Conservation (phyloP, 495 filamentous ascomycete genomes). For the Penicillium cinerascens region DNA sequence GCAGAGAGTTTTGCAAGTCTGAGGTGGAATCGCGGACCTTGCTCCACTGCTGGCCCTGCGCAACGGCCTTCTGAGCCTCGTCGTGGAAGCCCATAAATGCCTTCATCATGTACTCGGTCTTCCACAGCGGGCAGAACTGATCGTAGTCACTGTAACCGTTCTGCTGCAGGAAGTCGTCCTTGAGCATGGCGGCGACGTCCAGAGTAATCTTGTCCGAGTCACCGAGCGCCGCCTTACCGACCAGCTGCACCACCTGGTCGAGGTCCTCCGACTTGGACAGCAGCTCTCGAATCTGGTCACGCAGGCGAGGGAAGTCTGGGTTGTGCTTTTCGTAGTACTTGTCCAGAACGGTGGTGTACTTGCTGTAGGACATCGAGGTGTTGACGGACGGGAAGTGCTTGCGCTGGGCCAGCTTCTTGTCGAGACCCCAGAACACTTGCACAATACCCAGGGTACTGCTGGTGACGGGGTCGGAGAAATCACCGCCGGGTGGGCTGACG, state of each 20-base stretch:
- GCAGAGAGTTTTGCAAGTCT: constrained; percentile 77
- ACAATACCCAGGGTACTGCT: constrained; percentile 93
- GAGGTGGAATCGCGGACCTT: constrained; percentile 88
- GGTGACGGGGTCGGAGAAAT: constrained; percentile 99
- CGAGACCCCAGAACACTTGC: constrained; percentile 98
- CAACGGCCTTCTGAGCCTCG: constrained; percentile 91
- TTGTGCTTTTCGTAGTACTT: constrained; percentile 89
- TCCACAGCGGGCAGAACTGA: constrained; percentile 98
- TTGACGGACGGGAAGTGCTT: constrained; percentile 99
- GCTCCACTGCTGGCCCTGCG: constrained; percentile 82
- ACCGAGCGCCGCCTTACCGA: constrained; percentile 93
- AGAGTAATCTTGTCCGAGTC: constrained; percentile 98
- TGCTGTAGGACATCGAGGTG: constrained; percentile 92
- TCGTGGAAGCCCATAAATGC: constrained; percentile 97
- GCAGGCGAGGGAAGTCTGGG: constrained; percentile 88
- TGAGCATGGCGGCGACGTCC: constrained; percentile 85
- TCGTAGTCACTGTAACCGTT: constrained; percentile 99
- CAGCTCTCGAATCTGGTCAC: constrained; percentile 88
- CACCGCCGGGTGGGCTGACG: constrained; percentile 94
- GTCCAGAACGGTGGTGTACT: constrained; percentile 85
- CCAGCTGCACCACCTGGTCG: constrained; percentile 97
- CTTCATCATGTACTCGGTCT: constrained; percentile 99
- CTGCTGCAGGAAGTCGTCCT: constrained; percentile 99
- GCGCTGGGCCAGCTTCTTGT: constrained; percentile 98
- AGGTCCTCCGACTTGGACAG: constrained; percentile 93